Evolutionary conservation across 768 basidiomycete species (phyloP).

Genomic region (Mycena haematopus): DNA sequence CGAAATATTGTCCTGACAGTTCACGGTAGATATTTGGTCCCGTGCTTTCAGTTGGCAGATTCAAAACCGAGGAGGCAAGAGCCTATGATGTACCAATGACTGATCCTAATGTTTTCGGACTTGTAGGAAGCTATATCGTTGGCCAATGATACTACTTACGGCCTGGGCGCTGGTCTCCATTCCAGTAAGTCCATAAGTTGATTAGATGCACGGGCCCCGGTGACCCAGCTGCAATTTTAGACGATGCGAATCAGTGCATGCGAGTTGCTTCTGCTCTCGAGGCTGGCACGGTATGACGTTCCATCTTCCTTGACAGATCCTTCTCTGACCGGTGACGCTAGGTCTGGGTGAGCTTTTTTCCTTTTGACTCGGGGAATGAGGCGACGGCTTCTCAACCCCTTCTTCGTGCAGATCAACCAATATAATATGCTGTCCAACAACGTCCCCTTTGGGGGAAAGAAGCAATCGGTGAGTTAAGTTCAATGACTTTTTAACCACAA

Average conservation of each 20-base stretch:
- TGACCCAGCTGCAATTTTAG: conserved; percentile 41
- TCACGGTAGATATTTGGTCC: conserved; percentile 87
- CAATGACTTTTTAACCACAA: conserved; percentile 8
- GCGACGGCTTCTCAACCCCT: neutral
- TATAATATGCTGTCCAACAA: conserved; percentile 86
- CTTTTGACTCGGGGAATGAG: neutral
- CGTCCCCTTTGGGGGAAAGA: conserved; percentile 95
- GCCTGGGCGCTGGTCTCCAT: conserved; percentile 91
- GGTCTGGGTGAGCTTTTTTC: conserved; percentile 73
- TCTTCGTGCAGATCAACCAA: conserved; percentile 63
- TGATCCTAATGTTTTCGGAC: neutral
- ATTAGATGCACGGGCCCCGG: conserved; percentile 4
- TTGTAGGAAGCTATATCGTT: conserved; percentile 70
- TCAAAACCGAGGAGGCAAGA: conserved; percentile 73
- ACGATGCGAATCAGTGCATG: conserved; percentile 88
- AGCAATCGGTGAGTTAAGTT: conserved; percentile 73
- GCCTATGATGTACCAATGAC: neutral
- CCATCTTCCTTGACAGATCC: conserved; percentile 22
- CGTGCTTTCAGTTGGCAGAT: conserved; percentile 82
- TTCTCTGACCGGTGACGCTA: conserved; percentile 34
- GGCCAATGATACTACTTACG: conserved; percentile 87
- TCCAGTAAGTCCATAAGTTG: conserved; percentile 61
- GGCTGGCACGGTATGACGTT: conserved; percentile 77
- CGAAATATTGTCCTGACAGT: conserved; percentile 20
- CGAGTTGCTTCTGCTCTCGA: conserved; percentile 85